Conservation (phyloP, 345 rosid genomes). For the Brassica incana region DNA sequence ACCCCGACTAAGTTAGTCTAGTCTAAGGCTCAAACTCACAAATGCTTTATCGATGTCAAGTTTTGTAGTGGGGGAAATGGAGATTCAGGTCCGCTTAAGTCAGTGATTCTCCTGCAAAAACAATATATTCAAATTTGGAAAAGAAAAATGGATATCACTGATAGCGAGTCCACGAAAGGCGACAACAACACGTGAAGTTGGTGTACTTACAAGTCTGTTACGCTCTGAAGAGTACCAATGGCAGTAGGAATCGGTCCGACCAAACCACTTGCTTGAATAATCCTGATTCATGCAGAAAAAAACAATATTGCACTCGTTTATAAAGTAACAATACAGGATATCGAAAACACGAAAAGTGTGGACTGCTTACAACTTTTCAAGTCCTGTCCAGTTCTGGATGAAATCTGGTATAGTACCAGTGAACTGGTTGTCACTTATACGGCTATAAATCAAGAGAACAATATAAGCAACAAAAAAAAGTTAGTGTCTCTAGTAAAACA, state of each 20-base stretch:
- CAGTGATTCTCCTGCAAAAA: slow-evolving; percentile 53
- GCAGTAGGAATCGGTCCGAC: slow-evolving; percentile 52
- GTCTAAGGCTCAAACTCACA: slow-evolving; percentile 39
- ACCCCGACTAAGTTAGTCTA: slow-evolving; percentile 1
- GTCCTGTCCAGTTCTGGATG: slow-evolving; percentile 54
- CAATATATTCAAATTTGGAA: neutral
- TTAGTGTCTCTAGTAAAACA: neutral
- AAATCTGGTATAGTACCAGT: slow-evolving; percentile 54
- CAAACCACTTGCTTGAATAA: slow-evolving; percentile 54
- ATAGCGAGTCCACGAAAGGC: neutral
- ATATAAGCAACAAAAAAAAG: neutral
- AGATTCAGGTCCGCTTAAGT: slow-evolving; percentile 38
- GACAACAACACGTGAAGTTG: neutral
- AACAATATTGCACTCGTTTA: neutral
- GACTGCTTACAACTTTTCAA: slow-evolving; percentile 49
- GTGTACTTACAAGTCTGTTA: slow-evolving; percentile 39
- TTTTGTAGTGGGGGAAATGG: slow-evolving; percentile 42
- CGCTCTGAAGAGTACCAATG: slow-evolving; percentile 19
- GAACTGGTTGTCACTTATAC: slow-evolving; percentile 54
- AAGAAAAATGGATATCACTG: neutral
- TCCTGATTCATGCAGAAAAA: slow-evolving; percentile 30
- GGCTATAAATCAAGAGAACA: slow-evolving; percentile 31
- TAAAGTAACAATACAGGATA: neutral
- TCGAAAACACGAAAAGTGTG: neutral
- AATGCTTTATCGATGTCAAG: slow-evolving; percentile 31